Conservation (phyloP, 2,329 filamentous ascomycete species). For the Penicillium glabrum region DNA sequence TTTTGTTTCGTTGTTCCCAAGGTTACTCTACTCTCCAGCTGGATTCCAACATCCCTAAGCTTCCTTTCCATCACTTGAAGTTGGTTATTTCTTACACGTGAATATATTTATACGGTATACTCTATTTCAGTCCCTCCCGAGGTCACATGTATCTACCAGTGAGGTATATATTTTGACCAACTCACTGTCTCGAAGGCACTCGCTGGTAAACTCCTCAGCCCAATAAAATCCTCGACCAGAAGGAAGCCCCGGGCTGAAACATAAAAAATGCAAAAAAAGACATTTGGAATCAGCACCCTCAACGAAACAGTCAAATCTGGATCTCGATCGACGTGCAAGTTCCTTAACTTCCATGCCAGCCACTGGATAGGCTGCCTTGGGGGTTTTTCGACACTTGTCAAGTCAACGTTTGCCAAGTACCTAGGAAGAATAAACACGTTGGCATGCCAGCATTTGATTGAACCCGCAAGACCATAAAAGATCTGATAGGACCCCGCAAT, state of each 20-base stretch:
- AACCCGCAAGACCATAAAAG: neutral
- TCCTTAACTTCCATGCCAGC: slow-evolving; percentile 6
- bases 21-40: too few species aligned
- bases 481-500: neutral
- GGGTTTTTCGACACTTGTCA: neutral
- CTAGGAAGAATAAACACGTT: neutral
- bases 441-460: neutral
- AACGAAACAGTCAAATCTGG: slow-evolving; percentile 4
- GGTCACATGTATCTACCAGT: neutral
- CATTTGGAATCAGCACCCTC: neutral
- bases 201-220: slow-evolving; percentile 2
- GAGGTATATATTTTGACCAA: slow-evolving; percentile 1
- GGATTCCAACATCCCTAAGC: too few species aligned
- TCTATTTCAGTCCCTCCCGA: too few species aligned
- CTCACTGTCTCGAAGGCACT: slow-evolving; percentile 1
- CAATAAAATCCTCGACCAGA: slow-evolving; percentile 6
- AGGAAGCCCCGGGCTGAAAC: neutral
- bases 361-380: neutral
- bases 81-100: too few species aligned
- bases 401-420: neutral
- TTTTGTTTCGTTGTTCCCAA: too few species aligned
- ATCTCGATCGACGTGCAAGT: slow-evolving; percentile 7
- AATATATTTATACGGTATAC: too few species aligned
- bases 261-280: neutral
- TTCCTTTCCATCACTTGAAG: too few species aligned